Conservation (phyloP, 768 basidiomycete genomes). For the Boletales sp. region DNA sequence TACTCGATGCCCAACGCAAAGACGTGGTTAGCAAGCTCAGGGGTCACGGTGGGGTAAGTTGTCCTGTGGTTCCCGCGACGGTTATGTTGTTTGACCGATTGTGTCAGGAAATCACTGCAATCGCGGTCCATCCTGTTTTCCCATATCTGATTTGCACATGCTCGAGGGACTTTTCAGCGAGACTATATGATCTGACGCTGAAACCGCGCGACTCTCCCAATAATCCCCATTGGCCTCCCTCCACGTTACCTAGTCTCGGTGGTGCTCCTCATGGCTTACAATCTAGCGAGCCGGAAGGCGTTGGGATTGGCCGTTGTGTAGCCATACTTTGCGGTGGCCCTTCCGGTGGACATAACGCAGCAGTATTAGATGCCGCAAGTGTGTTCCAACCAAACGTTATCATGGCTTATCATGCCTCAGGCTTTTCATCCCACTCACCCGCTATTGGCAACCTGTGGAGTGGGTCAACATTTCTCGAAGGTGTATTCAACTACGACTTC, state of each 20-base stretch:
- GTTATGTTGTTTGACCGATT: slow-evolving; percentile 19
- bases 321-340: slow-evolving; percentile 64
- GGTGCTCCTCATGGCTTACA: slow-evolving; percentile 71
- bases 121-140: slow-evolving; percentile 57
- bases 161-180: slow-evolving; percentile 64
- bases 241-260: slow-evolving; percentile 46
- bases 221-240: slow-evolving; percentile 62
- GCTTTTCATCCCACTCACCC: slow-evolving; percentile 65
- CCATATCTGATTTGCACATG: slow-evolving; percentile 67
- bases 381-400: not conserved
- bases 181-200: slow-evolving; percentile 62
- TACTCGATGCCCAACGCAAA: slow-evolving; percentile 45
- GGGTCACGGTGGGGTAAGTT: slow-evolving; percentile 70
- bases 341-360: slow-evolving; percentile 70
- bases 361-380: slow-evolving; percentile 62
- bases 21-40: slow-evolving; percentile 47
- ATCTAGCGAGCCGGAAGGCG: slow-evolving; percentile 55
- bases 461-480: slow-evolving; percentile 32
- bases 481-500: not conserved
- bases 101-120: slow-evolving; percentile 58
- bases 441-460: slow-evolving; percentile 75
- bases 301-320: slow-evolving; percentile 56
- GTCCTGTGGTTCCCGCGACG: not conserved
- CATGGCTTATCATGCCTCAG: slow-evolving; percentile 31
- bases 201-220: slow-evolving; percentile 31